Evolutionary conservation across 75 land plant genomes (phyloP), one percentile per base, ranked within the genome.

Genomic region (Pseudotsuga menziesii): DNA sequence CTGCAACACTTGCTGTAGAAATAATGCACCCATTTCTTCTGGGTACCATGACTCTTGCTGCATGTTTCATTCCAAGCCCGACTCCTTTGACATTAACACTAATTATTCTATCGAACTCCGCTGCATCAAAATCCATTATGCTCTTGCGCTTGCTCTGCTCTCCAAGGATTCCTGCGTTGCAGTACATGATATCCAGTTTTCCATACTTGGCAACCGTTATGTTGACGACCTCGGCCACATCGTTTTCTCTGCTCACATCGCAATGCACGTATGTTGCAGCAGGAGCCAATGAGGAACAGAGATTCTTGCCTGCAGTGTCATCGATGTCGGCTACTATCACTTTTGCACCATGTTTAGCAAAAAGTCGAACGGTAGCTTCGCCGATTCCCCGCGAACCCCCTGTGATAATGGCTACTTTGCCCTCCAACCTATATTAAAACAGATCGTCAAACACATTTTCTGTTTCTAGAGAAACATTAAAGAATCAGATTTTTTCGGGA

Each of bases 331-430:
- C 95, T 11, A 92, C 80, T 11, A 92, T 82, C 9, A 94, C 95
- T 57, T 77, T 80, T 9, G 98, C 98, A 4, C 98, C 98, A 60
- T 94, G 83, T 22, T 36, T 71, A 2, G 82, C 88, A 72, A 94
- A 94, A 5, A 92, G 82, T 35, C 87, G 76, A 1, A 76, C 84
- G 0, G 89, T 80, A 3, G 95, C 96, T 72, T 88, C 93, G 3
- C 98, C 98, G n/a, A 94, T 94, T 5, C 95, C 98, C 61, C 85
- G 76, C 0, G 93, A 91, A 5, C 96, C 98, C 16, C 95, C 98
- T 19, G 98, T 94, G 27, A 94, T 77, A 22, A 94, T 80, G 13
- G 91, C 91, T 23, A 92, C 88, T 76, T 92, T 92, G 0, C 93
- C 92, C 19, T 88, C 90, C 71, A 93, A 59, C 77, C 95, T 93